These are phyloP conservation scores for Protomyces pachydermus DNA, from an alignment of 1,139 yeast species.

Conservation along the genomic window DNA sequence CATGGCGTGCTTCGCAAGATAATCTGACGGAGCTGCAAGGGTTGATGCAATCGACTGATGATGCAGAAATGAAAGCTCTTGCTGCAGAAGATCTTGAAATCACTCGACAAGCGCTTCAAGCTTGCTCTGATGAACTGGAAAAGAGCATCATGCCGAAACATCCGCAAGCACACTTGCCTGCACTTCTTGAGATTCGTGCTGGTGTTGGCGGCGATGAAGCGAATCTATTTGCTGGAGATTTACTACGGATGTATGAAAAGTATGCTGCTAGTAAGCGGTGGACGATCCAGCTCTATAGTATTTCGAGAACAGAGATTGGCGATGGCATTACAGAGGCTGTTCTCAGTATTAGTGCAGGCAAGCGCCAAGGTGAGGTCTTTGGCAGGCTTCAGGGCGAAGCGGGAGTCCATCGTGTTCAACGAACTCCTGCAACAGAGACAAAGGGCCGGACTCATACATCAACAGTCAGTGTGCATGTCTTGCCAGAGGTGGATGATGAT, in stretches of 20 bases:
- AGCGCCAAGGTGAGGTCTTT: slow-evolving; percentile 52
- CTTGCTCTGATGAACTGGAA: slow-evolving; percentile 47
- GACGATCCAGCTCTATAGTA: slow-evolving; percentile 58
- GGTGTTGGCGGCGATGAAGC: slow-evolving; percentile 98
- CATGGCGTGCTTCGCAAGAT: background rate
- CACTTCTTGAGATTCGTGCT: slow-evolving; percentile 80
- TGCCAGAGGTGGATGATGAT: slow-evolving; percentile 71
- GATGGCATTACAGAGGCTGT: slow-evolving; percentile 74
- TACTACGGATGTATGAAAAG: slow-evolving; percentile 72
- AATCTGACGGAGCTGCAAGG: background rate
- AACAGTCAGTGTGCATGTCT: slow-evolving; percentile 89
- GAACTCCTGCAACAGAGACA: slow-evolving; percentile 88
- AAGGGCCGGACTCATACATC: slow-evolving; percentile 95
- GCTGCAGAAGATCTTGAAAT: slow-evolving; percentile 15
- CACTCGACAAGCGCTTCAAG: background rate
- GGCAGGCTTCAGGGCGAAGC: slow-evolving; percentile 73
- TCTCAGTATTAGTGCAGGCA: slow-evolving; percentile 60
- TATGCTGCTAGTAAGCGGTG: slow-evolving; percentile 64
- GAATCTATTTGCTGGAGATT: slow-evolving; percentile 72
- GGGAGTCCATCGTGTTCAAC: slow-evolving; percentile 93
- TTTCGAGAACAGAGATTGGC: slow-evolving; percentile 42
- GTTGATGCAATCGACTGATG: slow-evolving; percentile 1
- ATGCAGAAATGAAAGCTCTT: slow-evolving; percentile 12
- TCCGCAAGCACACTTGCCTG: slow-evolving; percentile 69
- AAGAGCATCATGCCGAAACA: slow-evolving; percentile 66